Evolutionary conservation across 108 stramenopile species (phyloP), one percentile per base, ranked within the genome.

Genomic region (Nitzschia palea): DNA sequence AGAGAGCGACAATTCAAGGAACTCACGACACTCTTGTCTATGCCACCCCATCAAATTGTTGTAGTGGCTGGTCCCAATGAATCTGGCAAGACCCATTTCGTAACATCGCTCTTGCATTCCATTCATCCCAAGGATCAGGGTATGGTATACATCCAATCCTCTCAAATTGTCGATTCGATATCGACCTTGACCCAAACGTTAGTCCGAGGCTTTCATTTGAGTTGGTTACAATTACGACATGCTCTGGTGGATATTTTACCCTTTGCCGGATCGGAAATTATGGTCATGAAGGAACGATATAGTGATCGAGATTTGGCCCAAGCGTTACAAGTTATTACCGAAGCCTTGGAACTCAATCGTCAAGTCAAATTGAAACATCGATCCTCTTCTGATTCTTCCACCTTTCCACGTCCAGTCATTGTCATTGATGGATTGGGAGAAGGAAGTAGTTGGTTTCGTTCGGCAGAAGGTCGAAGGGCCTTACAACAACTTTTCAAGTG

Each of bases 181-280:
- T 66, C 65, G 32, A 22, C 65, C 3, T 66, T 66, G 5, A 66
- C 65, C 9, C 45, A 66, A 28, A 28, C 33, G 5, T 23, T 66
- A 26, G 65, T 66, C n/a, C 17, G 25, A 5, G 44, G 31, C 28
- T 66, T 66, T 47, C 23, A 66, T 22, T 33, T 66, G 32, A 5
- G 28, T 23, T 66, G 65, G 65, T 26, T 66, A 14, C 23, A 27
- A 26, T 5, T 66, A 33, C 44, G 65, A 22, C 30, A 55, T 35
- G 25, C 52, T 33, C 26, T 66, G 53, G 65, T 66, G 14, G 65
- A 66, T 55, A 53, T 66, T 17, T 33, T 66, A 9, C 65, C 65
- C 22, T 66, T 66, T 55, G 65, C 65, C 10, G 65, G 65, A 40
- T 66, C 65, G 32, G 65, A 66, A 55, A 66, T 66, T 66, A 8